Percentiles rank a stretch among this genome's conserved stretches.
Evolutionary conservation across 2,329 filamentous ascomycete genomes (phyloP).

Genomic region (Furcasterigmium furcatum): DNA sequence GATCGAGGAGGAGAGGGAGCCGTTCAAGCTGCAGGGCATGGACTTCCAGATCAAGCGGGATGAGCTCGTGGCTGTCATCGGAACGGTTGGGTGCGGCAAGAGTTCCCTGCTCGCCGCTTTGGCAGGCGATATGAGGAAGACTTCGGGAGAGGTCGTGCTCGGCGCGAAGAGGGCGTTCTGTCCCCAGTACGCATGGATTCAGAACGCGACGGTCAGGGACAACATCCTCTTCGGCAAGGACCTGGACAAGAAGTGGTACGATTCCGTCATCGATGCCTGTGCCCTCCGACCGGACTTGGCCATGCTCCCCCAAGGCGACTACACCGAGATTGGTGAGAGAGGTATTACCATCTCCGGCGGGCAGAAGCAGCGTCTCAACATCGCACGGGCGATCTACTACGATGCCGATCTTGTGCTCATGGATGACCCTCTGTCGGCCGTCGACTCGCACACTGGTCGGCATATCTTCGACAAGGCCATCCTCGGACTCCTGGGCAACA

Average conservation of each 20-base stretch:
- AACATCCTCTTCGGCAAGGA: constrained; percentile 91
- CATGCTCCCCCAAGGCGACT: constrained; percentile 86
- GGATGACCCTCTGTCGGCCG: constrained; percentile 67
- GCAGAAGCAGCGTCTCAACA: constrained; percentile 93
- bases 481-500: constrained; percentile 80
- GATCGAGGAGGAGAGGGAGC: constrained; percentile 57
- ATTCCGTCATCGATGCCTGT: constrained; percentile 81
- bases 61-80: constrained; percentile 82
- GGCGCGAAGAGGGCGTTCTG: constrained; percentile 86
- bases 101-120: constrained; percentile 84
- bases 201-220: constrained; percentile 81
- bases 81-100: constrained; percentile 86
- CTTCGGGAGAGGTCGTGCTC: constrained; percentile 67
- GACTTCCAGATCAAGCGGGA: constrained; percentile 67
- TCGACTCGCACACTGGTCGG: constrained; percentile 67
- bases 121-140: constrained; percentile 91
- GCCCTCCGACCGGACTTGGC: constrained; percentile 82
- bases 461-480: constrained; percentile 94
- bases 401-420: constrained; percentile 65
- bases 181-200: constrained; percentile 97
- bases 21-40: constrained; percentile 70
- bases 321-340: constrained; percentile 91
- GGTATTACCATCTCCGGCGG: constrained; percentile 95
- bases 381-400: constrained; percentile 77
- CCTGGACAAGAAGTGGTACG: constrained; percentile 74